Percentiles rank a stretch among this genome's conserved stretches.
Conservation (phyloP, 129 eudicot species). For the Artemisia argyi region DNA sequence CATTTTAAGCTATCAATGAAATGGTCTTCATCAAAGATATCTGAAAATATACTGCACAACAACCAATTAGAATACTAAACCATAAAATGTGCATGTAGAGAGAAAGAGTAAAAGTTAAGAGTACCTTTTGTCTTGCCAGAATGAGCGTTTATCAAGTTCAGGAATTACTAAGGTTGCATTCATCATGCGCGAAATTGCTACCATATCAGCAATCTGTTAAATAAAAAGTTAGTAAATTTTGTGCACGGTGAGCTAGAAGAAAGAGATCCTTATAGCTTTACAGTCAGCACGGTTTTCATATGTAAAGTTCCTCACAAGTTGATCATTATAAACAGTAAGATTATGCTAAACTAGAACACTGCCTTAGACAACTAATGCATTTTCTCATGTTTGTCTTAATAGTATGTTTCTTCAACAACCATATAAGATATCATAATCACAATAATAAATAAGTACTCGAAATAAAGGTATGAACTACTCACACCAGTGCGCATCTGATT, state of each 20-base stretch:
- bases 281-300: background rate
- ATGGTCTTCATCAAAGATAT: constrained; percentile 80
- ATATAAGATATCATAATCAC: background rate
- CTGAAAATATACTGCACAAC: constrained; percentile 75
- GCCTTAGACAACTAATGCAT: background rate
- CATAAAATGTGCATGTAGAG: constrained; percentile 19
- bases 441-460: background rate
- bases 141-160: constrained; percentile 87
- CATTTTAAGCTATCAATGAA: constrained; percentile 64
- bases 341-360: background rate
- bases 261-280: background rate
- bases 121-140: constrained; percentile 95
- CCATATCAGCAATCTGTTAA: constrained; percentile 92
- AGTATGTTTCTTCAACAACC: constrained; percentile 1
- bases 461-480: constrained; percentile 31
- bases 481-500: constrained; percentile 99
- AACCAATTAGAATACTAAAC: constrained; percentile 21
- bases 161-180: constrained; percentile 96
- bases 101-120: background rate
- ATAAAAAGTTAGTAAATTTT: constrained; percentile 9
- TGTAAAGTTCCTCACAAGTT: background rate
- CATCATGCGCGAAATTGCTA: constrained; percentile 85
- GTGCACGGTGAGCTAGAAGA: background rate
- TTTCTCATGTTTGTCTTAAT: too few species aligned
- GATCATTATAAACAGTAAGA: background rate